Conservation (phyloP, 106 monocot genomes). For the Acorus calamus region DNA sequence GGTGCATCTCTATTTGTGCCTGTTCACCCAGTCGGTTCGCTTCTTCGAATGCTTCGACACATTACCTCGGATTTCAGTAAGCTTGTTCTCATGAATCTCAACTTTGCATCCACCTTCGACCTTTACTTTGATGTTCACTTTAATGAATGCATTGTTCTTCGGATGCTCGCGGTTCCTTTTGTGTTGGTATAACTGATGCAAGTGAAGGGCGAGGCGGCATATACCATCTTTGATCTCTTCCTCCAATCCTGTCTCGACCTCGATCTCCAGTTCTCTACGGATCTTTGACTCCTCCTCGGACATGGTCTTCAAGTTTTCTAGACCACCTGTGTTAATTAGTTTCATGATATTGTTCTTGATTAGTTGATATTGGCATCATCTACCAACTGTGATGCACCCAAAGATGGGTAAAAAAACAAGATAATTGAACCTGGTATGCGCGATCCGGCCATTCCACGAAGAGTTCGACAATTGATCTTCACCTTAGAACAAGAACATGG, state of each 20-base stretch:
- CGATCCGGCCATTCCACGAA: no score
- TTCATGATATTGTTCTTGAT: no score
- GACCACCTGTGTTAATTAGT: no score
- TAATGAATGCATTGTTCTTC: neutral
- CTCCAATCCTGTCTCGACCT: conserved; percentile 31
- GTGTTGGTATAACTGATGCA: conserved; percentile 21
- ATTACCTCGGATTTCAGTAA: neutral
- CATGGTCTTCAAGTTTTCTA: neutral
- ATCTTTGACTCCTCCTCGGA: conserved; percentile 17
- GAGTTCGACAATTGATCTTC: no score
- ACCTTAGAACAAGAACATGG: no score
- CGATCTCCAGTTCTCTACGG: conserved; percentile 17
- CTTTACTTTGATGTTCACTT: conserved; percentile 15
- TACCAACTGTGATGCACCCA: no score
- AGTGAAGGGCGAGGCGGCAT: conserved; percentile 9
- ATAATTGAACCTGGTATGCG: no score
- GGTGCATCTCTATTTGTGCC: no score
- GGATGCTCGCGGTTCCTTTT: conserved; percentile 1
- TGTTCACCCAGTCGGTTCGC: neutral
- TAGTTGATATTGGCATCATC: no score
- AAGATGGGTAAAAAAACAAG: no score
- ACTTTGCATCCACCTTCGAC: conserved; percentile 11
- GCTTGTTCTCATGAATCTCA: conserved; percentile 9
- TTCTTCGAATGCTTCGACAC: neutral
- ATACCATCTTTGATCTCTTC: conserved; percentile 36